phyloP scores from a whole-genome alignment of 306 rosid species.

The Trifolium dubium region DNA sequence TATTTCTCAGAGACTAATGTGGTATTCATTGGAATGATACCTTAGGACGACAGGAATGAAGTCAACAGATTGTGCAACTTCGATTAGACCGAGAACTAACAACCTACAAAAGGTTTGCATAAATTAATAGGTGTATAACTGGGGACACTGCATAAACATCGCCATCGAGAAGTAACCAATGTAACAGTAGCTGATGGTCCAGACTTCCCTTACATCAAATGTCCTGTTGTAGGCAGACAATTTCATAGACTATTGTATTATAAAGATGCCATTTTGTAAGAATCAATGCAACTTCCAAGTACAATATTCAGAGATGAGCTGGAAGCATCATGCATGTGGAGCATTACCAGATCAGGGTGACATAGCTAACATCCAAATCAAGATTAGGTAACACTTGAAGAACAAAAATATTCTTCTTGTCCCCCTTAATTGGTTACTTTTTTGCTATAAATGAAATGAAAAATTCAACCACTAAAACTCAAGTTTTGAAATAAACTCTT shows the following conservation, averaged over 20 bases:
- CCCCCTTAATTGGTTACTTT: slow-evolving; percentile 8
- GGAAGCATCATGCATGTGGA: slow-evolving; percentile 26
- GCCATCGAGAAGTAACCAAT: not conserved
- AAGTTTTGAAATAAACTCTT: slow-evolving; percentile 22
- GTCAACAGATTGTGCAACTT: too few relatives aligned
- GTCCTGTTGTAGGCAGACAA: slow-evolving; percentile 32
- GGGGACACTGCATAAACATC: slow-evolving; percentile 44
- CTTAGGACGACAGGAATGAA: too few relatives aligned
- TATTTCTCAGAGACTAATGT: too few relatives aligned
- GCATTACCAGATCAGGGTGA: slow-evolving; percentile 19
- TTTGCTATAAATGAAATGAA: slow-evolving; percentile 38
- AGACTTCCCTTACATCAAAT: slow-evolving; percentile 24
- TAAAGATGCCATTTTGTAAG: slow-evolving; percentile 29
- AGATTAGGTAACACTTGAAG: slow-evolving; percentile 36
- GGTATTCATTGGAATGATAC: too few relatives aligned
- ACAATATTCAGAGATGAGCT: slow-evolving; percentile 24
- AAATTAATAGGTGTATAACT: slow-evolving; percentile 29
- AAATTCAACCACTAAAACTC: slow-evolving; percentile 22
- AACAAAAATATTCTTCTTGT: slow-evolving; percentile 28
- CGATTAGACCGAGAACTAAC: slow-evolving; percentile 29
- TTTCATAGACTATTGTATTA: slow-evolving; percentile 34
- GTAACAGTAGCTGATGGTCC: slow-evolving; percentile 13
- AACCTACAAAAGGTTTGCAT: slow-evolving; percentile 27
- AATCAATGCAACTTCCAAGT: slow-evolving; percentile 24
- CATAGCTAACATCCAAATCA: slow-evolving; percentile 25